phyloP scores from a whole-genome alignment of 495 filamentous ascomycete species.

The Neurospora sp. region DNA sequence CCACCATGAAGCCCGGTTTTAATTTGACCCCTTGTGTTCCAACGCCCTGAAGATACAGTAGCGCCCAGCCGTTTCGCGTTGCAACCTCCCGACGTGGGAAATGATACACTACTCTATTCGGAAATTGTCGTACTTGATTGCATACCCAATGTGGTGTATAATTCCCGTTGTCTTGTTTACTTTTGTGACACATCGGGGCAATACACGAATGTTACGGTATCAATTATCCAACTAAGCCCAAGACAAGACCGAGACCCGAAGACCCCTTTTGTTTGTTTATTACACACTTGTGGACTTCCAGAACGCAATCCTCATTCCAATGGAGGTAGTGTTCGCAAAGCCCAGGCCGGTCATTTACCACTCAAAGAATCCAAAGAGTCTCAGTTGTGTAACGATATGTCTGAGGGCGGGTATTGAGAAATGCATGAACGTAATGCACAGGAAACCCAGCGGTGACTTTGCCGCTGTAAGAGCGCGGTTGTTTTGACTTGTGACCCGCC shows the following conservation, averaged over 20 bases:
- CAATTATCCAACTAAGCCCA: not conserved
- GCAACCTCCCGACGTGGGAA: not conserved
- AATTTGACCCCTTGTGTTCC: not conserved
- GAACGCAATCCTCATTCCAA: not conserved
- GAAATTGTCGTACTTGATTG: not conserved
- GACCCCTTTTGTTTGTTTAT: not conserved
- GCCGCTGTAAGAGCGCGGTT: not conserved
- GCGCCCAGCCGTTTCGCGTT: not conserved
- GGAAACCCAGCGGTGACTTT: not conserved
- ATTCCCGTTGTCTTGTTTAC: not conserved
- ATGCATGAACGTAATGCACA: not conserved
- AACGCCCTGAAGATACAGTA: not conserved
- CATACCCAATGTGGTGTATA: not conserved
- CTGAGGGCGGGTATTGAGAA: not conserved
- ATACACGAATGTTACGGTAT: not conserved
- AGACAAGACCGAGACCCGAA: not conserved
- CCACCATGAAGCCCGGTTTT: not conserved
- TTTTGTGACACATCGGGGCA: not conserved
- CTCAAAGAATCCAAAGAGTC: not conserved
- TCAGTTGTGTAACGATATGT: not conserved
- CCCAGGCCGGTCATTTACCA: not conserved
- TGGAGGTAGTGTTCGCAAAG: not conserved
- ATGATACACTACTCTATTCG: not conserved
- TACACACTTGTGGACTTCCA: not conserved
- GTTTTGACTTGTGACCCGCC: not conserved